Conservation (phyloP, 768 basidiomycete species). For the Agaricus subrufescens region DNA sequence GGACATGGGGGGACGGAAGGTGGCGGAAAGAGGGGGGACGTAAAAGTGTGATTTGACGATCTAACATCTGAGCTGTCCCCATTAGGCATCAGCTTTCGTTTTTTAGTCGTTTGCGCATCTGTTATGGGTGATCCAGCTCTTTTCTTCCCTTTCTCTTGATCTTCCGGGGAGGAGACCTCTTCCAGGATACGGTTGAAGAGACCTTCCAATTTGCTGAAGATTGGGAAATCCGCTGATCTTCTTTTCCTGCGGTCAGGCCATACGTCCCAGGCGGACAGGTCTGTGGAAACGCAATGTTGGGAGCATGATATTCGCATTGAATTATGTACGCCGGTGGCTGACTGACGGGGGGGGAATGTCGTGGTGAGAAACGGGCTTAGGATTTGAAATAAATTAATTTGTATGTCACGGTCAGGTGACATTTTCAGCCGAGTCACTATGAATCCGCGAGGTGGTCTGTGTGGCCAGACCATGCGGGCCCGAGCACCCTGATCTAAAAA, state of each 20-base stretch:
- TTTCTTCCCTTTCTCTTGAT: background rate
- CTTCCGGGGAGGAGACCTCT: background rate
- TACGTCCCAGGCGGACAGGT: constrained; percentile 1
- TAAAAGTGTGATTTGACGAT: background rate
- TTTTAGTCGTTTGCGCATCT: background rate
- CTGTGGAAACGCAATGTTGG: background rate
- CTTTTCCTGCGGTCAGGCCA: background rate
- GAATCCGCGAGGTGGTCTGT: background rate
- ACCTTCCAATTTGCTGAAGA: constrained; percentile 1
- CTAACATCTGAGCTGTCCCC: background rate
- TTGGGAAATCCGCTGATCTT: background rate
- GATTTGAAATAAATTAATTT: background rate
- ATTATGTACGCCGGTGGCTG: background rate
- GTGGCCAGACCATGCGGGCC: too few relatives aligned
- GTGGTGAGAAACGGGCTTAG: background rate
- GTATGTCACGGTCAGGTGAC: background rate
- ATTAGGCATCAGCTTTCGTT: background rate
- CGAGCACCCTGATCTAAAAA: background rate
- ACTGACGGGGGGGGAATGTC: background rate
- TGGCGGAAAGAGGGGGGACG: background rate
- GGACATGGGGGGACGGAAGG: background rate
- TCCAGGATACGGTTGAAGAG: constrained; percentile 5
- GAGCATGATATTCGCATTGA: constrained; percentile 11
- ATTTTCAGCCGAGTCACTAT: background rate
- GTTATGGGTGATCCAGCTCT: background rate